Base-by-base conservation (phyloP, 805 yeast species). In the Metschnikowia lunata region DNA sequence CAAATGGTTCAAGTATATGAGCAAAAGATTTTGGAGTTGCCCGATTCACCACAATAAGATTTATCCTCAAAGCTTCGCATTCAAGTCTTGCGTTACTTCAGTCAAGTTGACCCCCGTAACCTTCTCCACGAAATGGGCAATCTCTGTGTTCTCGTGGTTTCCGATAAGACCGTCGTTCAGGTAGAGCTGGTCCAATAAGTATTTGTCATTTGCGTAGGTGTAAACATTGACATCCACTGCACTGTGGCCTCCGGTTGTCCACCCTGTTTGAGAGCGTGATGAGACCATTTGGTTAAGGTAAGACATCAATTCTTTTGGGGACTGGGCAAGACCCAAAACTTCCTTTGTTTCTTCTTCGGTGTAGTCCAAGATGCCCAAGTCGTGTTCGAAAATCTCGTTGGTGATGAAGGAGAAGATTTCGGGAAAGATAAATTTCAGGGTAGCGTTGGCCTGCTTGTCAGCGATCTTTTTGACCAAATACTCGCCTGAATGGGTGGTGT, bases 171-270 rank as follows among this genome's bases (percentile, higher is more conserved):
- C 69, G 1, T 39, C 47, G 18, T 49, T 49, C 5, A 55, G 48
- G 8, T 76, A 51, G 46, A 69, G 61, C 50, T 69, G 55, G 3
- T 49, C 34, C 56, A 63, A 63, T 23, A 80, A 71, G 9, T 64
- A 55, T 37, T 70, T 67, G 26, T 74, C 78, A 54, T 83, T 83
- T 28, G 88, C 75, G 59, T 82, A 76, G 0, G 84, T 96, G 60
- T 89, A 90, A 36, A 90, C 84, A 58, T 90, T 89, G 30, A 89
- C 96, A 64, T 90, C 98, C 12, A 88, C 96, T 0, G 96, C 97
- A 13, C 95, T 82, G 64, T 90, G 98, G 27, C 97, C 98, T 58
- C 87, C 95, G 0, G 97, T 89, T 7, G 95, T 75, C 96, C 96
- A 90, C 12, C 97, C 97, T 14, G 88, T 79, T 63, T 85, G 85